Conservation (phyloP, 495 filamentous ascomycete species). For the Lasiosphaeriaceae sp. region DNA sequence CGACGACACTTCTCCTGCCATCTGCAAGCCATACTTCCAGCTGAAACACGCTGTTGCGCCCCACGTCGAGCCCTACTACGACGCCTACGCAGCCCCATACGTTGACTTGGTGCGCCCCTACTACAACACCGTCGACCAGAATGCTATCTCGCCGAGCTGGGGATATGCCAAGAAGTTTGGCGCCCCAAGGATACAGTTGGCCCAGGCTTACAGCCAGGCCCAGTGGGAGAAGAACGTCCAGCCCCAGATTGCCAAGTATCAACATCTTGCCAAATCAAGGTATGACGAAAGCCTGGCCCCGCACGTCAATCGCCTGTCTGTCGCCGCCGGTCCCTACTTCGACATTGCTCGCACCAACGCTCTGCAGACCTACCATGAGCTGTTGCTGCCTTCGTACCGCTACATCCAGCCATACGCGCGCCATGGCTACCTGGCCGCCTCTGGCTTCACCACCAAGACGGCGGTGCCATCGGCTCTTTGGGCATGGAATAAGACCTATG, state of each 20-base stretch:
- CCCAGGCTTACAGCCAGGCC: constrained; percentile 56
- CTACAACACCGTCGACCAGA: constrained; percentile 59
- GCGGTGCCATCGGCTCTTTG: constrained; percentile 67
- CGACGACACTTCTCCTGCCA: constrained; percentile 63
- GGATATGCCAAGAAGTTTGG: constrained; percentile 68
- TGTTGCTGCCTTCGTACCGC: constrained; percentile 71
- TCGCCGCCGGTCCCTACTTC: constrained; percentile 65
- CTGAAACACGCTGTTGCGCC: constrained; percentile 65
- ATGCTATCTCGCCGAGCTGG: constrained; percentile 63
- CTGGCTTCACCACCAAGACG: constrained; percentile 63
- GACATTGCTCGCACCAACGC: constrained; percentile 56
- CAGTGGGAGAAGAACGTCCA: constrained; percentile 77
- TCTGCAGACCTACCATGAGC: constrained; percentile 62
- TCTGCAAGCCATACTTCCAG: constrained; percentile 83
- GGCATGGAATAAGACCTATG: constrained; percentile 60
- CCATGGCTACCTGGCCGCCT: constrained; percentile 63
- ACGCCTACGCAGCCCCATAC: constrained; percentile 76
- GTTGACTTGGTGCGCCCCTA: constrained; percentile 75
- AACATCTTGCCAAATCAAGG: constrained; percentile 53
- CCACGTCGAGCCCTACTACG: constrained; percentile 81
- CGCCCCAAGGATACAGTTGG: constrained; percentile 68
- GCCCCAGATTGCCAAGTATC: constrained; percentile 65
- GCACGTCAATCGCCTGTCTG: constrained; percentile 60
- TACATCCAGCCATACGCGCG: constrained; percentile 67
- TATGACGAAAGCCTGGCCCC: constrained; percentile 70